Base-by-base conservation (phyloP, 176 grass and related monocot genomes). In the Elaeis guineensis region DNA sequence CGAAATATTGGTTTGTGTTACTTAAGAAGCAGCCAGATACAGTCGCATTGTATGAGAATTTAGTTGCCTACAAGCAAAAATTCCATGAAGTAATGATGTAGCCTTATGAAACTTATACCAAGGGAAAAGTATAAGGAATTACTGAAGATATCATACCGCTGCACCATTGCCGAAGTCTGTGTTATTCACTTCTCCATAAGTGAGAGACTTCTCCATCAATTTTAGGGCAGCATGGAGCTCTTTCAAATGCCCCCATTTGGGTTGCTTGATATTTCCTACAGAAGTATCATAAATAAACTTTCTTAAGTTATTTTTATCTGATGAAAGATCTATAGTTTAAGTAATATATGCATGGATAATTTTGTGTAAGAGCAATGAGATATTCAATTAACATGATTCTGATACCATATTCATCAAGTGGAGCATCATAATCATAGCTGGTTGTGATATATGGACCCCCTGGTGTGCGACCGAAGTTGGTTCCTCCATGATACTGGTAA, bases 371-470 rank as follows among this genome's bases (percentile, higher is more conserved):
- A 44, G 9, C 8, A 44, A 44, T 44, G 11, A 44, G 8, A 12
- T 3, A 44, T 44, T 44, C 35, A 14, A 44, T 44, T 12, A 44
- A 12, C 35, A 44, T 14, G 35, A 44, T 44, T 60, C 15, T 56
- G 21, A 26, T 62, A 95, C 92, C 92, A 49, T 85, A 96, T 30
- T 96, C 92, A 62, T 96, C 92, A 1, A 96, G 68, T 19, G 92
- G 92, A 4, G 92, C 92, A 28, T 96, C 87, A 0, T 96, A 96
- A 62, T 96, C 92, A 11, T 96, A 96, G 64, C 74, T 75, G 6
- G 92, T 97, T 5, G 72, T 78, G 54, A 91, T 90, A 69, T 90
- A 91, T 0, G 92, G 92, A n/a, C 92, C 92, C 5, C 92, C 92
- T 1, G 83, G 51, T 1, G 75, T 85, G 3, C 87, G 81, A 0